A percentile compares a stretch with the other conserved stretches of the same genome.
These are phyloP conservation scores for Ensete glaucum DNA, from an alignment of 176 grass and related monocot genomes.

Conservation along the genomic window DNA sequence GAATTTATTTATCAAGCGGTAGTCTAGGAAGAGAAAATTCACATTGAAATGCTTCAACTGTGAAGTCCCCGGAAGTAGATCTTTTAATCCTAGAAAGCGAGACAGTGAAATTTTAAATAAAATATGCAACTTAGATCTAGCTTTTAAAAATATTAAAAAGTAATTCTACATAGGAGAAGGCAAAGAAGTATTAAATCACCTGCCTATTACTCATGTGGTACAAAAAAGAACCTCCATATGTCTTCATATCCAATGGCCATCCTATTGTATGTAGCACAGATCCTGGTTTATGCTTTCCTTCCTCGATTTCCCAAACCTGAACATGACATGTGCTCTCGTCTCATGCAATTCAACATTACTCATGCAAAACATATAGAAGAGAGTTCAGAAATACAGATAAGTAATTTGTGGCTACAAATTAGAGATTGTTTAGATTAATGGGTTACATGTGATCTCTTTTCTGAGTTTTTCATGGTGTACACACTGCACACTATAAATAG, in stretches of 20 bases:
- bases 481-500: too few species aligned
- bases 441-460: too few species aligned
- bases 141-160: background rate
- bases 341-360: constrained; percentile 2
- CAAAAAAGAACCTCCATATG: constrained; percentile 81
- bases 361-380: background rate
- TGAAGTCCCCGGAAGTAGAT: too few species aligned
- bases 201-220: constrained; percentile 86
- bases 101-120: background rate
- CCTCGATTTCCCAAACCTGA: constrained; percentile 96
- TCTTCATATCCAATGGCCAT: constrained; percentile 84
- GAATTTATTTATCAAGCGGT: background rate
- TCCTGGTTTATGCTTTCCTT: constrained; percentile 70
- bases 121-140: background rate
- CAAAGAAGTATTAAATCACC: constrained; percentile 25
- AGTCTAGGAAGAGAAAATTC: too few species aligned
- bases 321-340: background rate
- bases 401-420: too few species aligned
- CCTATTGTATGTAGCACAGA: constrained; percentile 82
- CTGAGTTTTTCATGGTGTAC: too few species aligned
- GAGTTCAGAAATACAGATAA: background rate
- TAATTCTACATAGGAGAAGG: background rate
- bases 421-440: too few species aligned
- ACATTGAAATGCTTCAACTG: too few species aligned
- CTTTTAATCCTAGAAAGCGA: too few species aligned